Base-by-base conservation (phyloP, 768 basidiomycete species). In the Termitomyces sp. region DNA sequence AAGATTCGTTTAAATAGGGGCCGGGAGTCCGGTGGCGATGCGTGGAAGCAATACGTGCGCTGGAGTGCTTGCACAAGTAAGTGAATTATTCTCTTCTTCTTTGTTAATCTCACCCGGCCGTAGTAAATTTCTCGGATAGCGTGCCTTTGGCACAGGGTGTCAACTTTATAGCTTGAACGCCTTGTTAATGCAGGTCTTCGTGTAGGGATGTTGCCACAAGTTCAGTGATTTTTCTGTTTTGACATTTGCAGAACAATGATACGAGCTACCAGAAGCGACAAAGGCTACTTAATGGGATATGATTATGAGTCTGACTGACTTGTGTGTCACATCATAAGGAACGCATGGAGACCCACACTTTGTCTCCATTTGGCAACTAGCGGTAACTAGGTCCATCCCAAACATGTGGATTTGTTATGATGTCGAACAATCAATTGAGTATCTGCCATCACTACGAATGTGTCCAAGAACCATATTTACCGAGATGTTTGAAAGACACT, bases 31-130 rank as follows among this genome's bases (percentile, higher is more conserved):
- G 96, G 96, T 40, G 95, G 95, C 52, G 96, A 98, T 71, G 89
- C 95, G n/a, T 98, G 96, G 96, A 94, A 95, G 70, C 91, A 96
- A 70, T 94, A 94, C 63, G 89, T 94, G 41, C 84, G 92, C 51
- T 95, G 91, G 91, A 87, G 87, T 70, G 84, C 89, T 46, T 94
- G 91, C 69, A 97, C 95, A 11, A 74, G 80, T 81, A 65, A 50
- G 77, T 60, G 17, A 31, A 30, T 17, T 19, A 5, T 50, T 21
- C 14, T 23, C 17, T 41, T 44, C 41, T n/a, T 28, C 50, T 38
- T 21, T 3, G 26, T 40, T 2, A 15, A 28, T 4, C n/a, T 45
- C 19, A 63, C 49, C 50, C 42, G 49, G 51, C 21, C 59, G 33
- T 57, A 82, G 79, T 98, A 69, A 98, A 98, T 73, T 98, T 89